Evolutionary conservation across 1,284 basidiomycete species (phyloP).

Genomic region (Macrocybe sp.): DNA sequence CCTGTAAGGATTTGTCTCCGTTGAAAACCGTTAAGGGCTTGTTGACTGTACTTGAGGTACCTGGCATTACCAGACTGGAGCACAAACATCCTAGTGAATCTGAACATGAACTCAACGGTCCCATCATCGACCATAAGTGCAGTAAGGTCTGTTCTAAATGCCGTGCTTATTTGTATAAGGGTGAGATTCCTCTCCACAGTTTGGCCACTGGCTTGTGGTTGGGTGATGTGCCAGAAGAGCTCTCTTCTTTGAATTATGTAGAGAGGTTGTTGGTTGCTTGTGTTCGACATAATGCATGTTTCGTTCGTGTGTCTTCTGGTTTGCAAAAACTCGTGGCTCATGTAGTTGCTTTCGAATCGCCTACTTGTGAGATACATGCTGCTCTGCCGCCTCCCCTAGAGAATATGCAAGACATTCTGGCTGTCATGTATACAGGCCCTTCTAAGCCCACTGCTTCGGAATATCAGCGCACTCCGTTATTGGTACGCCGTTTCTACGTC

Average conservation of each 20-base stretch:
- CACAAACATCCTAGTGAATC: neutral
- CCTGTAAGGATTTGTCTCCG: neutral
- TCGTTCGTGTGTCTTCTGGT: slow-evolving; percentile 23
- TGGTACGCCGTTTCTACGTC: slow-evolving; percentile 27
- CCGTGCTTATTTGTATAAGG: slow-evolving; percentile 9
- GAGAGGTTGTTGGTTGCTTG: slow-evolving; percentile 28
- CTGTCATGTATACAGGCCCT: slow-evolving; percentile 30
- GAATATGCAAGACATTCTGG: slow-evolving; percentile 33
- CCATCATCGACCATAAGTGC: slow-evolving; percentile 16
- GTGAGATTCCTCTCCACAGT: slow-evolving; percentile 21
- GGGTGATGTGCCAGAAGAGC: slow-evolving; percentile 25
- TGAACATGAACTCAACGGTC: slow-evolving; percentile 10
- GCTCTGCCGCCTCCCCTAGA: slow-evolving; percentile 25
- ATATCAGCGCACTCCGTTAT: slow-evolving; percentile 28
- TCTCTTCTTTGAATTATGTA: slow-evolving; percentile 22
- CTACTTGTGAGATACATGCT: slow-evolving; percentile 27
- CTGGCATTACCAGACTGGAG: slow-evolving; percentile 5
- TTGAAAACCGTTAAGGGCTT: slow-evolving; percentile 2
- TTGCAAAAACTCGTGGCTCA: slow-evolving; percentile 30
- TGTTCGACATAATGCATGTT: slow-evolving; percentile 24
- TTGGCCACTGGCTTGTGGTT: slow-evolving; percentile 35
- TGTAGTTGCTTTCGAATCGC: slow-evolving; percentile 28
- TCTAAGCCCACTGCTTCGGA: slow-evolving; percentile 25
- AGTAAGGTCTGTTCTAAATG: slow-evolving; percentile 13
- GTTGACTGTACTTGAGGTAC: slow-evolving; percentile 1